Evolutionary conservation across 306 rosid genomes (phyloP).

Genomic region (Sicyos edulis): DNA sequence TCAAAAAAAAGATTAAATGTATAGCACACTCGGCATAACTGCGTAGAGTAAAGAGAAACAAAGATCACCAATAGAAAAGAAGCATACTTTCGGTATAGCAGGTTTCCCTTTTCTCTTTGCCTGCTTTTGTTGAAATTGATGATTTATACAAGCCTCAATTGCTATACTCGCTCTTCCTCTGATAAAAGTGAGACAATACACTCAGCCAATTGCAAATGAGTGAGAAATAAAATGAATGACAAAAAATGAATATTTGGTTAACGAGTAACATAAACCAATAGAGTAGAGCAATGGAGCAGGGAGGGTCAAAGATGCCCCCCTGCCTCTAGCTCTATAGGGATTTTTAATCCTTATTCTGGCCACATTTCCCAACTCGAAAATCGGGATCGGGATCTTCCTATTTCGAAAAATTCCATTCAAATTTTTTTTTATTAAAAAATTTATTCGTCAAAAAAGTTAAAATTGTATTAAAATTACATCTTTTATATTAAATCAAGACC

Average conservation of each 20-base stretch:
- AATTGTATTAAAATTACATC: no score
- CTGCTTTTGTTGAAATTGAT: slow-evolving; percentile 52
- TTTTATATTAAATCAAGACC: no score
- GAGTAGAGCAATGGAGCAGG: not conserved
- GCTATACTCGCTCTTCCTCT: slow-evolving; percentile 96
- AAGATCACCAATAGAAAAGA: slow-evolving; percentile 9
- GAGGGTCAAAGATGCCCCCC: not conserved
- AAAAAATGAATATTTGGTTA: not conserved
- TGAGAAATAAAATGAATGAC: not conserved
- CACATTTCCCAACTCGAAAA: no score
- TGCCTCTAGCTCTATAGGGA: not conserved
- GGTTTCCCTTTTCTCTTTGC: slow-evolving; percentile 62
- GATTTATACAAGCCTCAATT: slow-evolving; percentile 53
- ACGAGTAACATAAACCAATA: not conserved
- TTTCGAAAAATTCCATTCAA: no score
- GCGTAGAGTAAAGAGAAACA: slow-evolving; percentile 5
- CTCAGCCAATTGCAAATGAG: not conserved
- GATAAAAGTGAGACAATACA: slow-evolving; percentile 20
- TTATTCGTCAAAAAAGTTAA: no score
- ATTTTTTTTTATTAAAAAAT: no score
- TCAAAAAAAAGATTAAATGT: not conserved
- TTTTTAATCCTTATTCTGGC: not conserved
- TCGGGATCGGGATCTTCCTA: no score
- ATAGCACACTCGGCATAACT: not conserved
- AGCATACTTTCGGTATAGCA: slow-evolving; percentile 59